phyloP scores from a whole-genome alignment of 768 basidiomycete species.

The Agaricus bisporus region DNA sequence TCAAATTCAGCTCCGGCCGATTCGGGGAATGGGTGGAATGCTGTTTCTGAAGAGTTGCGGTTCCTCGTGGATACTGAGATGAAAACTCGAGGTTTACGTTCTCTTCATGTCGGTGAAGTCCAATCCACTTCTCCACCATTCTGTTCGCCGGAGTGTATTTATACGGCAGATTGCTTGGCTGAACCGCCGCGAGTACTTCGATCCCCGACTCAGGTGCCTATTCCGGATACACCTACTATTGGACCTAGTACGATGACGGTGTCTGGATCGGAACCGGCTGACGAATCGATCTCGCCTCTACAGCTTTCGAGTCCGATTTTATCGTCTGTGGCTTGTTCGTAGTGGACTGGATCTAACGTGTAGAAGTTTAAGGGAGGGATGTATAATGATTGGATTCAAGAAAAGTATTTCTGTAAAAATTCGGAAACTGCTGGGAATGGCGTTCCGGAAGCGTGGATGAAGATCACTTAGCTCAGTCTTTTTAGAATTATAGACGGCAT shows the following conservation, averaged over 20 bases:
- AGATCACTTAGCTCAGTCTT: no score
- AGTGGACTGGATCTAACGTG: not conserved
- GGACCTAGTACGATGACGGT: not conserved
- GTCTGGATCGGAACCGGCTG: not conserved
- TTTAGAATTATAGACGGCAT: no score
- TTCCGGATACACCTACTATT: constrained; percentile 1
- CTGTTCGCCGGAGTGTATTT: not conserved
- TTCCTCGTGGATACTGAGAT: not conserved
- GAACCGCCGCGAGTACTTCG: not conserved
- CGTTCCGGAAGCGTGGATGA: no score
- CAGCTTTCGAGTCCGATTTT: not conserved
- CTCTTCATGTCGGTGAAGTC: not conserved
- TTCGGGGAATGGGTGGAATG: not conserved
- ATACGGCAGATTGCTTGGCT: no score
- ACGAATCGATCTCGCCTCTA: not conserved
- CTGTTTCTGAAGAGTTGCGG: not conserved
- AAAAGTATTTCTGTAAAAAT: no score
- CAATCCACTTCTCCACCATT: not conserved
- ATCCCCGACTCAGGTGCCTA: not conserved
- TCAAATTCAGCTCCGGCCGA: not conserved
- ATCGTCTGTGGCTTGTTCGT: not conserved
- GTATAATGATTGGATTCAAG: not conserved
- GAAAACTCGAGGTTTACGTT: not conserved
- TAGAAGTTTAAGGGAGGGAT: not conserved
- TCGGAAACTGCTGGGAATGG: no score